Evolutionary conservation across 164 flowering plant species (phyloP).

Genomic region (Aristolochia californica): DNA sequence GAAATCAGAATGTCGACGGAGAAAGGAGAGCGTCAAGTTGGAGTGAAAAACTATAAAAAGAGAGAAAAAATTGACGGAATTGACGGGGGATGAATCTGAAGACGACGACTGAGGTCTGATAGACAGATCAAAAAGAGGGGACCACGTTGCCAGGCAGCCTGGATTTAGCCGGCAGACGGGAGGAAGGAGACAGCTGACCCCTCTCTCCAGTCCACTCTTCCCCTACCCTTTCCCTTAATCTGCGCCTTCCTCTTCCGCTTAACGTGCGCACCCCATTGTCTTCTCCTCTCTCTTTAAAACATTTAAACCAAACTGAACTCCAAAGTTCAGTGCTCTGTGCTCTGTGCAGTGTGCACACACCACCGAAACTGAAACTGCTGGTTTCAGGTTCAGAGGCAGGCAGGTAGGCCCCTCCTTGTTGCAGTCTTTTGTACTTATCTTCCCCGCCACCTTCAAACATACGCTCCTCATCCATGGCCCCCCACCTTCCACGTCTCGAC

Average conservation of each 20-base stretch:
- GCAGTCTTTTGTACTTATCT: too few relatives aligned
- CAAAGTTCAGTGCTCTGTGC: too few relatives aligned
- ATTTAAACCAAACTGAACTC: too few relatives aligned
- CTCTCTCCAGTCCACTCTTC: too few relatives aligned
- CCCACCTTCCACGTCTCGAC: too few relatives aligned
- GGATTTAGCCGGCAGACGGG: constrained; percentile 8
- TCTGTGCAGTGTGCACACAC: too few relatives aligned
- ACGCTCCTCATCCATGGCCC: too few relatives aligned
- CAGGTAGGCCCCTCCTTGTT: neutral
- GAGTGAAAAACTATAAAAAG: too few relatives aligned
- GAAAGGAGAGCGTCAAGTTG: neutral
- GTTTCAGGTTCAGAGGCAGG: neutral
- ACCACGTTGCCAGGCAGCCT: neutral
- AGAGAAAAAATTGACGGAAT: neutral
- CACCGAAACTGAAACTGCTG: neutral
- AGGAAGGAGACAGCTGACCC: constrained; percentile 6
- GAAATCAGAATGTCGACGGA: too few relatives aligned
- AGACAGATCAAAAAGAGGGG: neutral
- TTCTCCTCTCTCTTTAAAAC: too few relatives aligned
- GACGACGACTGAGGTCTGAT: neutral
- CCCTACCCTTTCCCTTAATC: too few relatives aligned
- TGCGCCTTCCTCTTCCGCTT: neutral
- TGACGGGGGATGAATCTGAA: constrained; percentile 1
- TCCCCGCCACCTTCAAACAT: too few relatives aligned
- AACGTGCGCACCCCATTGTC: constrained; percentile 4